Conservation (phyloP, 1,284 basidiomycete species). For the Rhodofomes roseus region DNA sequence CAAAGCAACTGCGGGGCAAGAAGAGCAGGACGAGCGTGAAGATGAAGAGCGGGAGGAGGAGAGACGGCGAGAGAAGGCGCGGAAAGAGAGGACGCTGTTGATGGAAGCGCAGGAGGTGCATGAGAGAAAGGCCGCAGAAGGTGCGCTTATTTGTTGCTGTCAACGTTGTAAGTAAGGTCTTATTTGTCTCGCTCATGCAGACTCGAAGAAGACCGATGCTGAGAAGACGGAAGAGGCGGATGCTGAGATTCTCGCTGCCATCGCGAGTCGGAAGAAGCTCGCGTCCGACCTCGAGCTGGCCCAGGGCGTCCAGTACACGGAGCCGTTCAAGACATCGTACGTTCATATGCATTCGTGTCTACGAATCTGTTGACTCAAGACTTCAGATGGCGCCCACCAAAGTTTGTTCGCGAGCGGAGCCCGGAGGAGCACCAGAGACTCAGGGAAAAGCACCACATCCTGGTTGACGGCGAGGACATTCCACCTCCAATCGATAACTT, state of each 20-base stretch:
- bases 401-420: slow-evolving; percentile 72
- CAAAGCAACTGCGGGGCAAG: slow-evolving; percentile 47
- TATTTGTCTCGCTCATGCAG: slow-evolving; percentile 38
- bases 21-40: slow-evolving; percentile 64
- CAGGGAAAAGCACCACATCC: slow-evolving; percentile 89
- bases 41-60: slow-evolving; percentile 80
- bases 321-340: slow-evolving; percentile 80
- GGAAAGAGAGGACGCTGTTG: slow-evolving; percentile 82
- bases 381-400: slow-evolving; percentile 83
- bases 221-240: slow-evolving; percentile 89
- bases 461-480: slow-evolving; percentile 89
- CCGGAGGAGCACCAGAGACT: slow-evolving; percentile 71
- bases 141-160: too few relatives aligned
- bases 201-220: slow-evolving; percentile 80
- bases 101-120: slow-evolving; percentile 94
- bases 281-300: slow-evolving; percentile 92
- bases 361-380: slow-evolving; percentile 5
- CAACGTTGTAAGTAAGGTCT: neutral
- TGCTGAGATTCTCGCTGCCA: slow-evolving; percentile 87
- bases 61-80: slow-evolving; percentile 61
- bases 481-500: slow-evolving; percentile 95
- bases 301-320: slow-evolving; percentile 88
- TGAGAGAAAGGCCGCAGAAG: slow-evolving; percentile 73
- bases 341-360: slow-evolving; percentile 20
- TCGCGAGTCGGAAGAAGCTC: slow-evolving; percentile 87